Percentiles rank a stretch among this genome's conserved stretches.
Conservation (phyloP, 805 yeast species). For the Kodamaea lidongshanica region DNA sequence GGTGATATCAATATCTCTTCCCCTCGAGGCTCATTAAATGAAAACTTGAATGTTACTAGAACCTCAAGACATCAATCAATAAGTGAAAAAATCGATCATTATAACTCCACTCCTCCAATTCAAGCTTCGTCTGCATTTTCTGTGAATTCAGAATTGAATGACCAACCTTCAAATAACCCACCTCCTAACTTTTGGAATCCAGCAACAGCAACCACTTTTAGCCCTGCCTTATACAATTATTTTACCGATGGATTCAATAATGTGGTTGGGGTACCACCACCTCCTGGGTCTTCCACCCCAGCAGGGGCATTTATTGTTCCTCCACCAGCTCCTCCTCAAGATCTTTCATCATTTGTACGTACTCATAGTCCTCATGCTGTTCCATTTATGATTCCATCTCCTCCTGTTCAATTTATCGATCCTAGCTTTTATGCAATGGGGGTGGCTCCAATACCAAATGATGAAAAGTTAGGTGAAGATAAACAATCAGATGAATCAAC, state of each 20-base stretch:
- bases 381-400: slow-evolving; percentile 32
- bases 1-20: slow-evolving; percentile 16
- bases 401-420: slow-evolving; percentile 33
- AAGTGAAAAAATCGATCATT: slow-evolving; percentile 59
- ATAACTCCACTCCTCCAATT: slow-evolving; percentile 40
- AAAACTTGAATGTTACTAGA: slow-evolving; percentile 31
- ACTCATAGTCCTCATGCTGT: too few species aligned
- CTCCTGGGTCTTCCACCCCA: too few species aligned
- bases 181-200: slow-evolving; percentile 57
- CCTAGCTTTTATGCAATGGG: slow-evolving; percentile 30
- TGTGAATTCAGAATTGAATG: slow-evolving; percentile 22
- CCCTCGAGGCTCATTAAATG: slow-evolving; percentile 39
- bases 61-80: slow-evolving; percentile 46
- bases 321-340: slow-evolving; percentile 18
- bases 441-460: too few species aligned
- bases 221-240: slow-evolving; percentile 34
- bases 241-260: slow-evolving; percentile 19
- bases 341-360: slow-evolving; percentile 28
- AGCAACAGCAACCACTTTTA: slow-evolving; percentile 55
- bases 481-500: too few species aligned
- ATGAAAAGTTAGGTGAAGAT: too few species aligned
- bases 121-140: slow-evolving; percentile 38
- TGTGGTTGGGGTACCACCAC: not conserved
- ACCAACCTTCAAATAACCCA: slow-evolving; percentile 12
- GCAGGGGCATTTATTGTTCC: slow-evolving; percentile 9